Base-by-base conservation (phyloP, 1,284 basidiomycete species). In the Ustilago hordei region DNA sequence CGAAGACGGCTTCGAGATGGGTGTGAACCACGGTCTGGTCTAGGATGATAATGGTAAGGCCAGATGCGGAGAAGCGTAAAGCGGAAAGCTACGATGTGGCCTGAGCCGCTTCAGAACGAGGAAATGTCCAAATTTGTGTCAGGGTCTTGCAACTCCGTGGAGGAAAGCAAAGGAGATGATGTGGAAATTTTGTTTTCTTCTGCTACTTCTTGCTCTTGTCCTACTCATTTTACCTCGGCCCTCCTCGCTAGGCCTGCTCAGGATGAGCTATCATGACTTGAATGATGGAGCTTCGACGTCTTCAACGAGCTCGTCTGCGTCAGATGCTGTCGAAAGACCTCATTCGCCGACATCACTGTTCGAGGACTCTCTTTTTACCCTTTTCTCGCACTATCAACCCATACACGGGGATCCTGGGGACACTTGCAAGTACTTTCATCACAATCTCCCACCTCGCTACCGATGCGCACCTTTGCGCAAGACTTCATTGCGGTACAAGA, bases 361-460 rank as follows among this genome's bases (percentile, higher is more conserved):
- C 61, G 79, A 83, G 45, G 79, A 83, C 47, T 77, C 79, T n/a
- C 73, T 84, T 17, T 79, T 80, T 38, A 64, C 76, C 15, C 74
- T 84, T 43, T 84, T 84, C 60, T 80, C 64, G 13, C 77, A 82
- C 59, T 77, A 81, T 69, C 77, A 81, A 57, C 78, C 83, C 0
- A 81, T 81, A 2, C 78, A 69, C 45, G 83, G 83, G 41, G 77
- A 83, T 47, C 81, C 83, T 0, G 83, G 83, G 6, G 74, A 78
- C 60, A 32, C 32, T 1, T 70, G 72, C 60, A 60, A 50, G 35
- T 83, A 77, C 52, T 55, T 55, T 3, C 72, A 83, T 32, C 52
- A 31, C n/a, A 68, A 72, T 11, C 69, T 83, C 5, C 78, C 81
- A 0, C 39, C 63, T 3, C 69, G 75, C 34, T 69, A 64, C 34